Percentiles rank a stretch among this genome's conserved stretches.
Conservation (phyloP, 2,329 filamentous ascomycete species). For the Sporothrix humicola region DNA sequence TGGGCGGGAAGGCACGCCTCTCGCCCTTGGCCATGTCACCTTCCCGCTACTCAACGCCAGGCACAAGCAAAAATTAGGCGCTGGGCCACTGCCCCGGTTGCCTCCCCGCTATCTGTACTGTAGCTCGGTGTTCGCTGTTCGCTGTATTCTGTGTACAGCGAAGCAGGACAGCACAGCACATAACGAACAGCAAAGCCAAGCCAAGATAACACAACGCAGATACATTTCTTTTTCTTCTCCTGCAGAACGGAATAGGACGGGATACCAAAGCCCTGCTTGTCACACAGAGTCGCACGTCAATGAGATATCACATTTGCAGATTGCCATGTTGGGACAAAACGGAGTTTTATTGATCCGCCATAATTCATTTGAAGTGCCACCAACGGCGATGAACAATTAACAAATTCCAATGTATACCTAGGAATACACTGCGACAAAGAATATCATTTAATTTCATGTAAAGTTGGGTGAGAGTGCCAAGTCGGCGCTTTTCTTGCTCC, state of each 20-base stretch:
- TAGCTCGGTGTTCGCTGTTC: background rate
- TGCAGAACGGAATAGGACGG: background rate
- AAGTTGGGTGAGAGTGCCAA: background rate
- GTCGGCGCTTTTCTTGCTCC: too few relatives aligned
- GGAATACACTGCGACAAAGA: background rate
- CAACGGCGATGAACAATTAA: background rate
- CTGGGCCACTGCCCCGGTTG: constrained; percentile 18
- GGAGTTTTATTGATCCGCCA: background rate
- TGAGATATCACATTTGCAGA: constrained; percentile 4
- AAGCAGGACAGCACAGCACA: background rate
- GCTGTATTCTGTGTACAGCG: background rate
- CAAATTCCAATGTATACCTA: background rate
- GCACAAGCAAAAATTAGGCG: background rate
- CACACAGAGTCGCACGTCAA: constrained; percentile 11
- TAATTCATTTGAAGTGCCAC: background rate
- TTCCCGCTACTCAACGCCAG: background rate
- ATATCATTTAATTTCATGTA: background rate
- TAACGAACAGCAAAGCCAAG: background rate
- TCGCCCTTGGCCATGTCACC: background rate
- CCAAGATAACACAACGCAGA: background rate
- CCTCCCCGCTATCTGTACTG: constrained; percentile 5
- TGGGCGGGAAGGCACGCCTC: constrained; percentile 15
- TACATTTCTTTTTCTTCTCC: too few relatives aligned
- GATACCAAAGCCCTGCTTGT: background rate
- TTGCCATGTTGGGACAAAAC: background rate